These are phyloP conservation scores for Sphaerulina vaccinii DNA, from an alignment of 2,329 filamentous ascomycete genomes.

Conservation along the genomic window DNA sequence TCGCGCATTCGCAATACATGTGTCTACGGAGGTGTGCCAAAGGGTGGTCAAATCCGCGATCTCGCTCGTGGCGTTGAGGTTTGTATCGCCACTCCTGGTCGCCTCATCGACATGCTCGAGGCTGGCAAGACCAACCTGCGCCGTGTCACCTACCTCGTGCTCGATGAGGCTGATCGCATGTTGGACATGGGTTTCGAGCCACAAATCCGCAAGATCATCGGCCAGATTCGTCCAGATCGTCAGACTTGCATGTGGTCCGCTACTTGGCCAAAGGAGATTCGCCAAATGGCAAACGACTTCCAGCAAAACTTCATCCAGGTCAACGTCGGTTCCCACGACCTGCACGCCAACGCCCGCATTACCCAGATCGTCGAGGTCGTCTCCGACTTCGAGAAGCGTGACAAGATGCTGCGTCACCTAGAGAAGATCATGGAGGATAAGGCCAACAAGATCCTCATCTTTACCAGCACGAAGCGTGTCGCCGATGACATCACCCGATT, in stretches of 20 bases:
- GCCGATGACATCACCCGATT: slow-evolving; percentile 97
- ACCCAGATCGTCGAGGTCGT: slow-evolving; percentile 97
- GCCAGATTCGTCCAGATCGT: slow-evolving; percentile 95
- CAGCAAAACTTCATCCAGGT: slow-evolving; percentile 96
- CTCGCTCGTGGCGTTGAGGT: slow-evolving; percentile 94
- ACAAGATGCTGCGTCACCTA: slow-evolving; percentile 93
- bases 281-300: slow-evolving; percentile 86
- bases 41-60: slow-evolving; percentile 94
- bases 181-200: slow-evolving; percentile 99
- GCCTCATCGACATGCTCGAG: slow-evolving; percentile 98
- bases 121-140: slow-evolving; percentile 97
- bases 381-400: slow-evolving; percentile 94
- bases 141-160: slow-evolving; percentile 94
- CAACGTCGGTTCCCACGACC: slow-evolving; percentile 94
- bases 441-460: slow-evolving; percentile 91
- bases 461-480: slow-evolving; percentile 82
- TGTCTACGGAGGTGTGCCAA: slow-evolving; percentile 98
- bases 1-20: slow-evolving; percentile 98
- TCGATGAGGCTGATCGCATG: slow-evolving; percentile 99
- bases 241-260: slow-evolving; percentile 99
- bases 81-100: slow-evolving; percentile 95
- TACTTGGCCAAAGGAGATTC: slow-evolving; percentile 98
- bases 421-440: slow-evolving; percentile 98
- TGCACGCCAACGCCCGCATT: slow-evolving; percentile 96
- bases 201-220: slow-evolving; percentile 97